Base-by-base conservation (phyloP, 1,284 basidiomycete species). In the Trichosporon inkin region DNA sequence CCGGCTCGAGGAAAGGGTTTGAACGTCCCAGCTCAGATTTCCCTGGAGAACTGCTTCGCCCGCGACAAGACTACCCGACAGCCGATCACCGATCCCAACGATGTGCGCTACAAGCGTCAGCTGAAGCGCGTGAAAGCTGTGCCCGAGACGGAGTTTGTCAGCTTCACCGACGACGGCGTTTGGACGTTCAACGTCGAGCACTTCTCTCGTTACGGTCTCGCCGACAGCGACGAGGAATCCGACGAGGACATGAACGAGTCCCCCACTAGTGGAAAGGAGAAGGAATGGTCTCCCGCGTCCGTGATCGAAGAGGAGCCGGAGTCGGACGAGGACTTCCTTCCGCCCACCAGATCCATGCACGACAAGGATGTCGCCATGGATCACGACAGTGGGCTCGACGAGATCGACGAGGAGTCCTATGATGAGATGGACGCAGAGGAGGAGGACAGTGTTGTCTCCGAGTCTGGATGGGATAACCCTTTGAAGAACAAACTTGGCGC, bases 141-240 rank as follows among this genome's bases (percentile, higher is more conserved):
- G 82, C 86, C 87, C 72, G 88, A 89, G 59, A 96, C 92, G 39
- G 84, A 85, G 62, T 98, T 95, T 72, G 86, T 92, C 73, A 81
- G 80, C 71, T 98, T 91, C 75, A 82, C 86, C 51, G 82, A 82
- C 67, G 85, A 85, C 67, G 95, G 95, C 51, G 87, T 85, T 73
- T 98, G 96, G 95, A 88, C 86, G 38, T 99, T 99, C 80, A 85
- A 83, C 32, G 95, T 98, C 61, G 88, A 94, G 73, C 92, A 95
- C 81, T 98, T 98, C 68, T 80, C 72, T 49, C 62, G 79, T 64
- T 79, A 81, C 58, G 80, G 80, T 34, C 67, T 80, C 17, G 63
- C 62, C 37, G 72, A 69, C 28, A 68, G 72, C 11, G 70, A 73
- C 44, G 76, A 78, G 19, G 74, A 74, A 11, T 72, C 74, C 10